phyloP scores from a whole-genome alignment of 257 asterid genomes.

The Salvia hispanica region DNA sequence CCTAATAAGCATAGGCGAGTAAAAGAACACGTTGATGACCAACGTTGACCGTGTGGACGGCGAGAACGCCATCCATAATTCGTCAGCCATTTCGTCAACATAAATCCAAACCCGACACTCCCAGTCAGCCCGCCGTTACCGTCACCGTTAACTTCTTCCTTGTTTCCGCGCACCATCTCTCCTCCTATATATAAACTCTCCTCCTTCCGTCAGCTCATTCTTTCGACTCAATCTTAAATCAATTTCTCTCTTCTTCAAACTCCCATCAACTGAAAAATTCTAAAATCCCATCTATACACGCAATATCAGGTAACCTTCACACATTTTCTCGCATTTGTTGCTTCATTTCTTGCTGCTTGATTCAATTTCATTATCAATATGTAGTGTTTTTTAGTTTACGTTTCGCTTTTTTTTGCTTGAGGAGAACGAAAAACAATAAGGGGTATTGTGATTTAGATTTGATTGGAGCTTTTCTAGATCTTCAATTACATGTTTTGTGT shows the following conservation, averaged over 20 bases:
- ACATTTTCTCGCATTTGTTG: neutral
- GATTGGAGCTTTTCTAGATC: conserved; percentile 11
- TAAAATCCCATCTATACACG: conserved; percentile 7
- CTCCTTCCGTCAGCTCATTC: conserved; percentile 11
- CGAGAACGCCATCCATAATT: conserved; percentile 7
- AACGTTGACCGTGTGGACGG: conserved; percentile 47
- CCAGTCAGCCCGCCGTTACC: conserved; percentile 23
- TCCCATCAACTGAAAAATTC: neutral
- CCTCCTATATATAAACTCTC: conserved; percentile 35
- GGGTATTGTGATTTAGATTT: conserved; percentile 23
- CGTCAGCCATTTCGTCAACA: conserved; percentile 41
- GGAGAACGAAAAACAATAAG: neutral
- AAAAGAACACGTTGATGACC: conserved; percentile 20
- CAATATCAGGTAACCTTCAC: conserved; percentile 30
- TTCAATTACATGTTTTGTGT: neutral
- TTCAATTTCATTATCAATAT: conserved; percentile 6
- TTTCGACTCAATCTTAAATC: conserved; percentile 28
- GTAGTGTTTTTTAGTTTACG: neutral
- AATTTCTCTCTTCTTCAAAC: conserved; percentile 16
- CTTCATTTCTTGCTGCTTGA: neutral
- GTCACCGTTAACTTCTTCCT: conserved; percentile 37
- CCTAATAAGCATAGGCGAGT: conserved; percentile 1
- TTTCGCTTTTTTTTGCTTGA: neutral
- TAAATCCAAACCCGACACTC: conserved; percentile 21
- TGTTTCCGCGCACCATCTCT: conserved; percentile 32